Base-by-base conservation (phyloP, 371 early-diverging fungal genomes). In the Mortierella polycephala region DNA sequence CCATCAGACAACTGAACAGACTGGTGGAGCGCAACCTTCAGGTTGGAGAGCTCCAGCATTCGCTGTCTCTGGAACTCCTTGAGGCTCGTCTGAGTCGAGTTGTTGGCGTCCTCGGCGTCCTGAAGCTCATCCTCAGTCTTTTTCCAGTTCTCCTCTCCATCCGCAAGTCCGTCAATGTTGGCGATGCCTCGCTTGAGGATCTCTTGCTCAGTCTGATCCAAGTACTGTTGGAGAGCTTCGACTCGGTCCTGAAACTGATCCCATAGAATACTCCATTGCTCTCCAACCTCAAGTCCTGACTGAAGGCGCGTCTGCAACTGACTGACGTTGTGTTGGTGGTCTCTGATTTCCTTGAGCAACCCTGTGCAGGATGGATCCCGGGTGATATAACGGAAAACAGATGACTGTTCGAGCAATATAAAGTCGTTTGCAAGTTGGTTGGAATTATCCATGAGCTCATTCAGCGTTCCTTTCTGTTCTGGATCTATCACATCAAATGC, bases 231-330 rank as follows among this genome's bases (percentile, higher is more conserved):
- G 13, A 79, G 46, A 11, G 64, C 58, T n/a, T 52, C 57, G 23
- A 66, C 74, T 5, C 70, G 73, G 57, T 79, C 74, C 10, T 61
- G 61, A 50, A 69, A 79, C 57, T 79, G 74, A 18, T 69, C 80
- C 80, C 73, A 73, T n/a, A 73, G 52, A 13, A 79, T 51, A 11
- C n/a, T 60, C 80, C 80, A 79, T 30, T 79, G 80, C 53, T 79
- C 73, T 10, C 69, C 69, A 41, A 73, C 60, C 30, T 79, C 74
- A 46, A 79, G 53, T 57, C 80, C 80, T 10, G 74, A 57, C 13
- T 64, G 65, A 13, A 79, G 69, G 9, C 51, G 66, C 0, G 67
- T 13, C 57, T 73, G 74, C 14, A 60, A 44, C 47, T 79, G 66
- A 1, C 46, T 59, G 30, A 79, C 60, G 0, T 37, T 57, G 49